Evolutionary conservation across 305 asterid genomes (phyloP).

Genomic region (Andrographis paniculata): DNA sequence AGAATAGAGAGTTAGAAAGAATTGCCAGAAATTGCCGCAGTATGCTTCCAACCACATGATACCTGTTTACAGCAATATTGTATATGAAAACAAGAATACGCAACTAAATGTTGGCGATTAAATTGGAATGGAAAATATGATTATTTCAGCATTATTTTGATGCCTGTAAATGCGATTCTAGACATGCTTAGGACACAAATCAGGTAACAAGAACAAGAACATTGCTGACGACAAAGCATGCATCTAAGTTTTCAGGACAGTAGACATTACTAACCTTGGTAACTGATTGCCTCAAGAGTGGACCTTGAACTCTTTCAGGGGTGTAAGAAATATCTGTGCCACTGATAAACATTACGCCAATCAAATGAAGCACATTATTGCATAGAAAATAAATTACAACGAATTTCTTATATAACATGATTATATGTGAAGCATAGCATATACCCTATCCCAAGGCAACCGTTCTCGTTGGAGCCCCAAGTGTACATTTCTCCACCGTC

Average conservation of each 20-base stretch:
- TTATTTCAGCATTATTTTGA: not conserved
- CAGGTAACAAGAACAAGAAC: not conserved
- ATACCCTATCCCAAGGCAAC: slow-evolving; percentile 97
- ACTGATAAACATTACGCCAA: slow-evolving; percentile 37
- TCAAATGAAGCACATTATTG: slow-evolving; percentile 11
- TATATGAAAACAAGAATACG: not conserved
- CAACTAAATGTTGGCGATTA: not conserved
- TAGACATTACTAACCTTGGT: slow-evolving; percentile 45
- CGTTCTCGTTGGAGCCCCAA: slow-evolving; percentile 97
- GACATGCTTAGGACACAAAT: not conserved
- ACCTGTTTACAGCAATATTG: slow-evolving; percentile 35
- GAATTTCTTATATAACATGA: slow-evolving; percentile 13
- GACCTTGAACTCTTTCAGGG: slow-evolving; percentile 91
- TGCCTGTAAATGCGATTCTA: not conserved
- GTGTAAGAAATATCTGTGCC: slow-evolving; percentile 52
- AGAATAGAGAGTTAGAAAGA: slow-evolving; percentile 12
- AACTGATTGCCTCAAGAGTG: slow-evolving; percentile 57
- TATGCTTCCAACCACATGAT: slow-evolving; percentile 99
- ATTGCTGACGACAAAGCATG: too few species aligned
- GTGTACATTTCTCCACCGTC: slow-evolving; percentile 87
- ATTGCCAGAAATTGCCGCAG: slow-evolving; percentile 93
- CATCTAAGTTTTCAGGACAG: slow-evolving; percentile 1
- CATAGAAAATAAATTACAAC: slow-evolving; percentile 8
- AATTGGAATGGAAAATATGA: not conserved
- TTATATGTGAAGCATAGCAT: slow-evolving; percentile 16